Conservation (phyloP, 176 grass and related monocot genomes). For the Sorghum bicolor region DNA sequence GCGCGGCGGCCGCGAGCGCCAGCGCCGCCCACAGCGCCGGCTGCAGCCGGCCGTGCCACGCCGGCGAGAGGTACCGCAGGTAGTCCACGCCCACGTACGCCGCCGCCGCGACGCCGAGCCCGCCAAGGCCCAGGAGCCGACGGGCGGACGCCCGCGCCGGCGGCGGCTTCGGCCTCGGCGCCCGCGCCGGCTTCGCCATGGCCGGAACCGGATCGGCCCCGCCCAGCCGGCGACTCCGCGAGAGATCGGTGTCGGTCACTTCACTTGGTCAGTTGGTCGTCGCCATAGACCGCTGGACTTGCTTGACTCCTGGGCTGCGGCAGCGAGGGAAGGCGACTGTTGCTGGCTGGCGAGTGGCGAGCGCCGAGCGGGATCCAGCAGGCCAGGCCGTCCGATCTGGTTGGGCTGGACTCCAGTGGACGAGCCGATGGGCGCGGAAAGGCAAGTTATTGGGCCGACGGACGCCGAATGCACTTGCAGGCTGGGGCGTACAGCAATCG, state of each 20-base stretch:
- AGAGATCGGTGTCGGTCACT: neutral
- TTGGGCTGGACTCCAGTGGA: neutral
- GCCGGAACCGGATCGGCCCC: neutral
- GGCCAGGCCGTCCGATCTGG: neutral
- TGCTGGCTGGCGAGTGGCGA: no score
- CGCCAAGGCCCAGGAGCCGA: conserved; percentile 25
- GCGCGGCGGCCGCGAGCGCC: conserved; percentile 47
- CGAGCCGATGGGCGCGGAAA: neutral
- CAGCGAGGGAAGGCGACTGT: no score
- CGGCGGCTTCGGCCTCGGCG: conserved; percentile 18
- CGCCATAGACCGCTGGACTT: neutral
- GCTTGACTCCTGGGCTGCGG: neutral
- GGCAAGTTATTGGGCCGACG: neutral
- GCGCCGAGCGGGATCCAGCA: no score
- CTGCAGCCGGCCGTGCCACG: conserved; percentile 69
- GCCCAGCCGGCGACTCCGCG: neutral
- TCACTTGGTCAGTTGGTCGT: neutral
- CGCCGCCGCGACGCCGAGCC: conserved; percentile 56
- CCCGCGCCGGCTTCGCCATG: conserved; percentile 37
- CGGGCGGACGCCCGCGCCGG: neutral
- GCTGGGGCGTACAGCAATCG: no score
- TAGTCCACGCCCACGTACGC: conserved; percentile 83
- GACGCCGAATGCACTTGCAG: no score
- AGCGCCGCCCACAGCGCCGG: conserved; percentile 73
- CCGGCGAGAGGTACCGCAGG: conserved; percentile 63